Evolutionary conservation across 2,329 filamentous ascomycete species (phyloP), one percentile per base, ranked within the genome.

Genomic region (Teratosphaeria zuluensis): DNA sequence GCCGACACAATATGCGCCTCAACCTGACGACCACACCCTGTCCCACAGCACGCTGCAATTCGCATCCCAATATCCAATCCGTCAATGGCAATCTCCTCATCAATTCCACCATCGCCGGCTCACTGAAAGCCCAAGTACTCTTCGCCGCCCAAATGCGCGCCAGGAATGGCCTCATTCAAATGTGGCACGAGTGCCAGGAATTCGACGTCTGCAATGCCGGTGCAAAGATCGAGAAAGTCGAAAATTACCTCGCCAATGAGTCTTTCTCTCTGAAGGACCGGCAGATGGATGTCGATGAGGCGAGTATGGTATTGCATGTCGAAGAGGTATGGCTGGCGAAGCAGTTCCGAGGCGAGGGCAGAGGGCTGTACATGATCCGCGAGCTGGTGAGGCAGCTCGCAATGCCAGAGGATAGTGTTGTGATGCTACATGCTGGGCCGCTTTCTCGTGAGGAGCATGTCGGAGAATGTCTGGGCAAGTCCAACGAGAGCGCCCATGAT

Each of bases 171-270:
- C 52, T 8, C 11, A 52, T 3, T 11, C 51, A 55, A 24, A 62
- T 64, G 58, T 62, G 60, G 60, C 56, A 60, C 24, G 59, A 65
- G 56, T 63, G 61, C 56, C 56, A 58, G 31, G 51, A 32, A 30
- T 60, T 61, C 53, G 63, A 64, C 51, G 46, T 51, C 9, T 54
- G 35, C 1, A 59, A 62, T 38, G 53, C 51, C 9, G 61, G 57
- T 19, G 52, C 42, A n/a, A 62, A 62, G 51, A 53, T 65, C 14
- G 58, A 59, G 48, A 64, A 64, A 21, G 55, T 64, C 46, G 64
- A 66, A 56, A 66, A 63, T 24, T 64, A 58, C 38, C 52, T 63
- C 32, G 53, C 54, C 8, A 66, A 66, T 48, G 64, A 66, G 48
- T 53, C 24, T 21, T 66, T 62, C 35, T 12, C 52, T 2, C 21